A percentile compares a stretch with the other conserved stretches of the same genome.
phyloP scores from a whole-genome alignment of 345 rosid genomes.

The Citrus maxima region DNA sequence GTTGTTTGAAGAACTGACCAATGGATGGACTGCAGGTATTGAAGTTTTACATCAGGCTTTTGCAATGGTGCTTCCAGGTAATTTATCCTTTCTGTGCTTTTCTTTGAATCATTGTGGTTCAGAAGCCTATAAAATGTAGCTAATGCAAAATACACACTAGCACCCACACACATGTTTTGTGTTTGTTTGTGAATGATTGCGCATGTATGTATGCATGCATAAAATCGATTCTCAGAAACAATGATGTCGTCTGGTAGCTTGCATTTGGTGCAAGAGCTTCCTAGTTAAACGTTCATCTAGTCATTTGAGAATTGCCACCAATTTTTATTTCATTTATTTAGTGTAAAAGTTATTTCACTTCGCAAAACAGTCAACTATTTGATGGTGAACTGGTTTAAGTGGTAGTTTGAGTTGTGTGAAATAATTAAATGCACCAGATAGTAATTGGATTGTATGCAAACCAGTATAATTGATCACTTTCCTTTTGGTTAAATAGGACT shows the following conservation, averaged over 20 bases:
- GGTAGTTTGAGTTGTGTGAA: not conserved
- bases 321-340: not conserved
- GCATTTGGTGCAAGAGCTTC: not conserved
- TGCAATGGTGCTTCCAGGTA: constrained; percentile 87
- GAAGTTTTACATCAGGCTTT: constrained; percentile 67
- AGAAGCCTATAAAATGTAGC: not conserved
- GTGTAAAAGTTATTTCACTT: not conserved
- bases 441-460: not conserved
- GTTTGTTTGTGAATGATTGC: not conserved
- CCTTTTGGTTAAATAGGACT: not conserved
- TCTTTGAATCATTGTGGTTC: not conserved
- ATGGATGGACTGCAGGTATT: constrained; percentile 59
- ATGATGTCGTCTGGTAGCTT: not conserved
- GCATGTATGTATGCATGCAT: not conserved
- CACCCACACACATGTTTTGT: not conserved
- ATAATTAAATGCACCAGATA: not conserved
- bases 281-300: not conserved
- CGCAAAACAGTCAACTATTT: not conserved
- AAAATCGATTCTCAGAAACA: not conserved
- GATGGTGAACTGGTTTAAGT: not conserved
- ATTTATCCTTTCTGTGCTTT: constrained; percentile 1
- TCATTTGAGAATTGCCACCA: not conserved
- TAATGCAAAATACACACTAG: not conserved
- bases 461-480: not conserved
- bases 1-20: constrained; percentile 78